Conservation (phyloP, 2,329 filamentous ascomycete genomes). For the Sporothrix euskadiensis region DNA sequence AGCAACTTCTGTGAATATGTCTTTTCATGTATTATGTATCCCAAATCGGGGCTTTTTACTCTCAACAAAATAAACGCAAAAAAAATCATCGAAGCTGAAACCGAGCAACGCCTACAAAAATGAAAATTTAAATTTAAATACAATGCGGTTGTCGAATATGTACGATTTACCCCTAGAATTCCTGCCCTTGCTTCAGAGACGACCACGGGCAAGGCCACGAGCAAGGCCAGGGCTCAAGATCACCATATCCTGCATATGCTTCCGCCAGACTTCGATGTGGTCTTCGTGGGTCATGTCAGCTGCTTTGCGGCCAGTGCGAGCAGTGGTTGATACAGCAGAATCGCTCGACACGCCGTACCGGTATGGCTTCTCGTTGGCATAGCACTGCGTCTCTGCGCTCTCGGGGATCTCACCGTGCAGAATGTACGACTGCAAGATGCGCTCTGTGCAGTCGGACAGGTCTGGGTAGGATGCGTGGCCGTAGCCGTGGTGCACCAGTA, state of each 20-base stretch:
- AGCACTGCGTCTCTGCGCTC: constrained; percentile 48
- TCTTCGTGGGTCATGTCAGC: constrained; percentile 17
- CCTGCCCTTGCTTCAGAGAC: neutral
- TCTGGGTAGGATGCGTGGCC: constrained; percentile 50
- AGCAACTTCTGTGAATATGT: too few relatives aligned
- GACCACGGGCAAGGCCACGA: neutral
- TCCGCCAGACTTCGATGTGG: constrained; percentile 29
- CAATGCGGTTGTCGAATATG: neutral
- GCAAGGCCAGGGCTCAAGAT: constrained; percentile 32
- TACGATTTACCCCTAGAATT: neutral
- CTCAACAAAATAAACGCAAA: neutral
- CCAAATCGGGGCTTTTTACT: neutral
- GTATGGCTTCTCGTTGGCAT: constrained; percentile 52
- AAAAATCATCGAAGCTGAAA: neutral
- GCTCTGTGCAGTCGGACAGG: constrained; percentile 48
- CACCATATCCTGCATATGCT: constrained; percentile 32
- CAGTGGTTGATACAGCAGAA: neutral
- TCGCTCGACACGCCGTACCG: constrained; percentile 41
- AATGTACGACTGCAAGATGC: constrained; percentile 45
- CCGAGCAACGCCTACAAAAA: neutral
- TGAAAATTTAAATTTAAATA: neutral
- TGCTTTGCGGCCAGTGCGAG: neutral
- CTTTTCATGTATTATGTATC: neutral
- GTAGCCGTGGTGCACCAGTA: constrained; percentile 53
- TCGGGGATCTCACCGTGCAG: constrained; percentile 45